Conservation (phyloP, 78 protist species). For the Polysphondylium violaceum region DNA sequence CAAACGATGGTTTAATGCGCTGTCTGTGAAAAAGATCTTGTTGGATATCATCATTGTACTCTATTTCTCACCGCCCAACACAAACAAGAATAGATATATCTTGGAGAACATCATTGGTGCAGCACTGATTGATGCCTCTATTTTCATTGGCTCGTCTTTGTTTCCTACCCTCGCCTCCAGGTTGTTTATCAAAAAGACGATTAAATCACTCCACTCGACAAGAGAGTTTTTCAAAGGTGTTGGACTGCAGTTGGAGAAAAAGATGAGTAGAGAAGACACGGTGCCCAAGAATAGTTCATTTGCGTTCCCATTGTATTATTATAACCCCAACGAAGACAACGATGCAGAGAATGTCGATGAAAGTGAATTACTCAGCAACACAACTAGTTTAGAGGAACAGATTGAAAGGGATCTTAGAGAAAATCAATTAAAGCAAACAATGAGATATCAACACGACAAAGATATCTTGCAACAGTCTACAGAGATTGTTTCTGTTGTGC, state of each 20-base stretch:
- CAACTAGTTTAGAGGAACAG: not conserved
- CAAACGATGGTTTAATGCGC: constrained; percentile 24
- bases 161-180: constrained; percentile 23
- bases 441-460: too few species aligned
- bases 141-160: not conserved
- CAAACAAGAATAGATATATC: not conserved
- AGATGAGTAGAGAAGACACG: not conserved
- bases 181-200: not conserved
- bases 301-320: not conserved
- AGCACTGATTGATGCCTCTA: not conserved
- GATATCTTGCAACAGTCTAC: too few species aligned
- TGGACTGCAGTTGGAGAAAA: constrained; percentile 31
- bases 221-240: constrained; percentile 13
- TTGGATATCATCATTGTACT: constrained; percentile 21
- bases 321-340: not conserved
- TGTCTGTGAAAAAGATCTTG: constrained; percentile 29
- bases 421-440: too few species aligned
- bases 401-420: too few species aligned
- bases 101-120: constrained; percentile 29
- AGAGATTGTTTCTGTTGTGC: too few species aligned
- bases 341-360: not conserved
- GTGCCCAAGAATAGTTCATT: constrained; percentile 15
- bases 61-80: constrained; percentile 27
- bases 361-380: not conserved
- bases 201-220: constrained; percentile 8